Conservation (phyloP, 176 grass and related monocot genomes). For the Zoysia pacifica region DNA sequence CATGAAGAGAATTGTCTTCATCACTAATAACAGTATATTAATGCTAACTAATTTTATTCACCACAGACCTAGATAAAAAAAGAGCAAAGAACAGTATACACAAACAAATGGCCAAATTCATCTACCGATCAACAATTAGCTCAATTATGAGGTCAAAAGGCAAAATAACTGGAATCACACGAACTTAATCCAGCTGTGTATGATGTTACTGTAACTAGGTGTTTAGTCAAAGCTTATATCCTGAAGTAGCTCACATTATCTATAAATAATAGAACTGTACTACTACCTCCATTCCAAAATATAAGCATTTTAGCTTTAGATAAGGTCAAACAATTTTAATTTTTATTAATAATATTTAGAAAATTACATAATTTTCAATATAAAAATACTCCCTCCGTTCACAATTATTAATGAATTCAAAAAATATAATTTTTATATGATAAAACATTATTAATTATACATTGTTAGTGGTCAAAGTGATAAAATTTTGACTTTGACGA, state of each 20-base stretch:
- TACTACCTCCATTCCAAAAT: no score
- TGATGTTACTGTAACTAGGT: not conserved
- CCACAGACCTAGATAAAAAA: not conserved
- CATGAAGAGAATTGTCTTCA: not conserved
- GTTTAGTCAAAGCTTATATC: conserved; percentile 3
- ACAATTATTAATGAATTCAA: no score
- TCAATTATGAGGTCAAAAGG: not conserved
- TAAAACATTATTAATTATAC: no score
- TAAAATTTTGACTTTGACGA: no score
- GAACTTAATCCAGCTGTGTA: not conserved
- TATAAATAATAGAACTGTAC: not conserved
- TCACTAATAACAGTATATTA: not conserved
- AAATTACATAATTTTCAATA: no score
- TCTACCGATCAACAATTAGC: not conserved
- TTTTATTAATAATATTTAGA: no score
- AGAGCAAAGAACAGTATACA: not conserved
- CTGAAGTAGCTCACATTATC: not conserved
- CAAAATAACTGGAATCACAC: not conserved
- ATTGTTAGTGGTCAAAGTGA: no score
- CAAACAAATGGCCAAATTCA: not conserved
- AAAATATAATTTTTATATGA: no score
- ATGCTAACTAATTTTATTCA: not conserved
- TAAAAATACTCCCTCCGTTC: no score
- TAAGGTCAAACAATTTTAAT: no score
- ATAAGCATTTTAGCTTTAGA: no score